Conservation (phyloP, 257 asterid species). For the Thymus quinquecostatus region DNA sequence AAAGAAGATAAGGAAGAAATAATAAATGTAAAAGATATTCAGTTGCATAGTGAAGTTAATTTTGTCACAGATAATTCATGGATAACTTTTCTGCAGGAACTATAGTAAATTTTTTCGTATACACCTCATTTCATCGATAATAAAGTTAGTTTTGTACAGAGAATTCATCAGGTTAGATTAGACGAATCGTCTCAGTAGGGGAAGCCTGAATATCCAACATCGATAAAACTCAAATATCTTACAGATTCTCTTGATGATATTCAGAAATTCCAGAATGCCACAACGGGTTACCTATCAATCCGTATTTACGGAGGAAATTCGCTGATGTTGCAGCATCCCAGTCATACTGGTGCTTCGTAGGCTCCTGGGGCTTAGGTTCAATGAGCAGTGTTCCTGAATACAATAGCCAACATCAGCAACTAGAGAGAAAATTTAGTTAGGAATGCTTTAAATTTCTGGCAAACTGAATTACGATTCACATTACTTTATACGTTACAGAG, state of each 20-base stretch:
- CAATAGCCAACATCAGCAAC: slow-evolving; percentile 2
- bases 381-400: slow-evolving; percentile 86
- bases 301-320: slow-evolving; percentile 89
- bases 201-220: background rate
- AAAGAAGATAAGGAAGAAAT: slow-evolving; percentile 10
- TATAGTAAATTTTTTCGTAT: background rate
- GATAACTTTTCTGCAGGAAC: too few species aligned
- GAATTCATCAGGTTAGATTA: background rate
- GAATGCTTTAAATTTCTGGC: background rate
- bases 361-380: slow-evolving; percentile 99
- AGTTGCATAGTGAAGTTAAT: background rate
- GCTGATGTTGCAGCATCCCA: slow-evolving; percentile 99
- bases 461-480: background rate
- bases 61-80: background rate
- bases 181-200: background rate
- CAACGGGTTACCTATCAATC: slow-evolving; percentile 63
- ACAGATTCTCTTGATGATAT: background rate
- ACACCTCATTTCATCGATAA: background rate
- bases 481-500: too few species aligned
- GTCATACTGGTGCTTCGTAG: slow-evolving; percentile 87
- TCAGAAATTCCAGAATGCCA: background rate
- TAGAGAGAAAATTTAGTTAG: background rate
- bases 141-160: background rate
- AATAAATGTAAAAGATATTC: background rate
- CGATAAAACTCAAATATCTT: background rate